Evolutionary conservation across 768 basidiomycete species (phyloP).

Genomic region (Agaricus subrufescens): DNA sequence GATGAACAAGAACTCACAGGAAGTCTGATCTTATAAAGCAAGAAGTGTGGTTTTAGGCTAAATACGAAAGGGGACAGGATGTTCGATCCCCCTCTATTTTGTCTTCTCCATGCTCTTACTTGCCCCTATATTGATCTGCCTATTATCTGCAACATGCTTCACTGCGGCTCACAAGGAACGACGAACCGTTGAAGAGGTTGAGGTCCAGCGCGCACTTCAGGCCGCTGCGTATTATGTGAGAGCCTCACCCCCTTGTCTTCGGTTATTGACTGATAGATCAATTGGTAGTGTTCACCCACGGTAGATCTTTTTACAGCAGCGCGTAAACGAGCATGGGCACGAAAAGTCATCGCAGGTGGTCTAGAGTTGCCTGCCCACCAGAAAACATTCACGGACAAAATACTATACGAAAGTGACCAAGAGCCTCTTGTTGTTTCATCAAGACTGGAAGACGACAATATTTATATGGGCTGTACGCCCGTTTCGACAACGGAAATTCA

Average conservation of each 20-base stretch:
- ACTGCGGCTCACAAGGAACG: conserved; percentile 38
- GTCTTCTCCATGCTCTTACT: conserved; percentile 4
- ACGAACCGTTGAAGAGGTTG: conserved; percentile 39
- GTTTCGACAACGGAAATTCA: conserved; percentile 42
- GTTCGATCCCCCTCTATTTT: background rate
- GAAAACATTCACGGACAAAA: conserved; percentile 36
- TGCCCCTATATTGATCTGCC: conserved; percentile 9
- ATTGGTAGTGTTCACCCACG: conserved; percentile 45
- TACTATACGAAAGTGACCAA: conserved; percentile 25
- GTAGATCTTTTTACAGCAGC: conserved; percentile 46
- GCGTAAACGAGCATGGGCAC: conserved; percentile 42
- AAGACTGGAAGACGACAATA: conserved; percentile 20
- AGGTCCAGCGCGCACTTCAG: conserved; percentile 42
- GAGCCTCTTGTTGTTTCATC: conserved; percentile 13
- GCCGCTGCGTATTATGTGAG: conserved; percentile 50
- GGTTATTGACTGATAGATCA: background rate
- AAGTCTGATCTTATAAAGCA: too few species aligned
- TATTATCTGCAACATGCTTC: conserved; percentile 15
- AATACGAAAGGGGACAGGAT: too few species aligned
- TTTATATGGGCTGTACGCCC: conserved; percentile 39
- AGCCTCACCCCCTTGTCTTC: background rate
- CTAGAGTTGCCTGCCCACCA: conserved; percentile 32
- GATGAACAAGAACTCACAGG: too few species aligned
- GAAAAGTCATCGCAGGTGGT: conserved; percentile 35
- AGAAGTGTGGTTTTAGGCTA: too few species aligned